phyloP scores from a whole-genome alignment of 345 rosid genomes.

The Sonneratia caseolaris region DNA sequence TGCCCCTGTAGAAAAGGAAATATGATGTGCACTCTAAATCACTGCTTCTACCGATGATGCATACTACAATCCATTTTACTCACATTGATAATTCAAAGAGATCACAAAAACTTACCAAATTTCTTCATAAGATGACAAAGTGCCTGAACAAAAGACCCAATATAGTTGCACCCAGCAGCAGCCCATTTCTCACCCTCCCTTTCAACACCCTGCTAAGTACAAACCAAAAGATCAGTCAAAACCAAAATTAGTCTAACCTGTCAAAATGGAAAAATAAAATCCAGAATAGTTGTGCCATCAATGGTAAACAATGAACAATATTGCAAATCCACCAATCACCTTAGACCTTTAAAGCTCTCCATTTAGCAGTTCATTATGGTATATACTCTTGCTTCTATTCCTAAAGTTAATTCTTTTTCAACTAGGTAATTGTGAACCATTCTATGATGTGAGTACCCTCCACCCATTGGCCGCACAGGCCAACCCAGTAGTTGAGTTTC shows the following conservation, averaged over 20 bases:
- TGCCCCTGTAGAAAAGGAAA: constrained; percentile 19
- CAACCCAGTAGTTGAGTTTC: background rate
- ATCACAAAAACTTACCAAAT: constrained; percentile 32
- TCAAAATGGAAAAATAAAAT: background rate
- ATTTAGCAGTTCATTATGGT: background rate
- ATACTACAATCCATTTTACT: background rate
- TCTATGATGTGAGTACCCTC: no score
- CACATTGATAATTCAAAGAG: background rate
- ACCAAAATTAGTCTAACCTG: background rate
- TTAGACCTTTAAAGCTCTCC: background rate
- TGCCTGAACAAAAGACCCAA: constrained; percentile 49
- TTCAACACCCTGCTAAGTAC: constrained; percentile 27
- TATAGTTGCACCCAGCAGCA: constrained; percentile 23
- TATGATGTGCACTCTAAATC: background rate
- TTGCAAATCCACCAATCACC: background rate
- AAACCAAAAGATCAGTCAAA: constrained; percentile 3
- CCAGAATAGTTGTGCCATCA: background rate
- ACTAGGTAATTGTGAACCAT: background rate
- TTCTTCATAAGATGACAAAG: constrained; percentile 68
- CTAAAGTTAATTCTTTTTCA: background rate
- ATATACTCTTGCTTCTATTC: background rate
- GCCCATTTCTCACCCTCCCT: constrained; percentile 32
- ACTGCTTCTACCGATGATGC: background rate
- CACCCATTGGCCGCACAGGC: no score
- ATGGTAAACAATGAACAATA: background rate